A percentile compares a stretch with the other conserved stretches of the same genome.
Conservation (phyloP, 2,329 filamentous ascomycete genomes). For the Alternaria sp. region DNA sequence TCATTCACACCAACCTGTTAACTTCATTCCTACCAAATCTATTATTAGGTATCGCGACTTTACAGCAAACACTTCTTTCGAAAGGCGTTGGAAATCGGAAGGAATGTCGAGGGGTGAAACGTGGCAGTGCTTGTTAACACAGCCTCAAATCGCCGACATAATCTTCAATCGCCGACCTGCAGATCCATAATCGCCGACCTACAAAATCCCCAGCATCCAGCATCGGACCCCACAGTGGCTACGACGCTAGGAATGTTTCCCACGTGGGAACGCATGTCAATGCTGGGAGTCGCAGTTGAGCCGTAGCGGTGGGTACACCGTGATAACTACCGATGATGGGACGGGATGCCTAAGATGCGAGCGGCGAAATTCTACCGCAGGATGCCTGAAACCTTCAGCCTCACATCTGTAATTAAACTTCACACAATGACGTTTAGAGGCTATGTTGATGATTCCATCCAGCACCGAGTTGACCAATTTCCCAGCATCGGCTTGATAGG, state of each 20-base stretch:
- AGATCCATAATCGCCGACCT: neutral
- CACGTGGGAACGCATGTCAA: neutral
- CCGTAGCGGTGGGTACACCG: neutral
- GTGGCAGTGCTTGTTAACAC: conserved; percentile 7
- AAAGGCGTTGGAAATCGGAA: neutral
- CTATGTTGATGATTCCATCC: neutral
- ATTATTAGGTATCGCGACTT: neutral
- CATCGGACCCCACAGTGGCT: neutral
- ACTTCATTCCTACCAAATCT: neutral
- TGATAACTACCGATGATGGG: neutral
- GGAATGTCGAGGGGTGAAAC: neutral
- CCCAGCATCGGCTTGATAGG: neutral
- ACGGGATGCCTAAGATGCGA: conserved; percentile 1
- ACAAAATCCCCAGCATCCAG: neutral
- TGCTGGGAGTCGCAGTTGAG: neutral
- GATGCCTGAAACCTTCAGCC: conserved; percentile 7
- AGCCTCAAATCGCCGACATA: conserved; percentile 6
- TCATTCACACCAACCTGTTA: neutral
- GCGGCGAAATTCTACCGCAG: neutral
- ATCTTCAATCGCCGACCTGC: neutral
- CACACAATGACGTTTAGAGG: neutral
- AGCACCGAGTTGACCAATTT: neutral
- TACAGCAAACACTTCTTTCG: neutral
- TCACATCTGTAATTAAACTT: neutral
- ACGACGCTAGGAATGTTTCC: neutral